A percentile compares a stretch with the other conserved stretches of the same genome.
These are phyloP conservation scores for Tulasnella sp. DNA, from an alignment of 768 basidiomycete genomes.

Conservation along the genomic window DNA sequence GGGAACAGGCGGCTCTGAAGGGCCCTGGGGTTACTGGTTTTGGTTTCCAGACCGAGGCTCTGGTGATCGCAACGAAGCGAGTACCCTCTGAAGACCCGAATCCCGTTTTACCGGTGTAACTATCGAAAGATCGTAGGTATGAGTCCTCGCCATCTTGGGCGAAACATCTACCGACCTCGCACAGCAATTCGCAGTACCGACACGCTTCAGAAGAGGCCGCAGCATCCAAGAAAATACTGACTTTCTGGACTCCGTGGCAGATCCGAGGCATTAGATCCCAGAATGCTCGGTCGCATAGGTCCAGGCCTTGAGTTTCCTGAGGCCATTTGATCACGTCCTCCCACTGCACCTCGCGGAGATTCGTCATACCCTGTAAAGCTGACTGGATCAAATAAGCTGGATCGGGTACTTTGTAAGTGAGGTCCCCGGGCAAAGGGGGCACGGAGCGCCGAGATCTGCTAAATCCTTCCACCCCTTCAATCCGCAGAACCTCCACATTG, in stretches of 20 bases:
- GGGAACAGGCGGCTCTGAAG: background rate
- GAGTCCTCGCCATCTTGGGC: background rate
- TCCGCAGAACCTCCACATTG: background rate
- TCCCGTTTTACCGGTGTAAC: background rate
- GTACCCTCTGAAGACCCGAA: background rate
- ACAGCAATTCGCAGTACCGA: background rate
- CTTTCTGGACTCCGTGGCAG: background rate
- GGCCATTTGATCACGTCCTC: background rate
- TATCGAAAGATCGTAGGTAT: background rate
- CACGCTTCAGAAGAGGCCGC: background rate
- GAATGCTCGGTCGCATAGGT: background rate
- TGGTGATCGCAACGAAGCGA: background rate
- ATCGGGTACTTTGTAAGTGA: background rate
- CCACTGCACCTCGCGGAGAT: background rate
- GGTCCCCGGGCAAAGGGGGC: background rate
- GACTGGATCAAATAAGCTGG: background rate
- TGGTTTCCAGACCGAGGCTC: background rate
- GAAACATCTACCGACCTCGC: background rate
- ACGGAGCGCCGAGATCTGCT: background rate
- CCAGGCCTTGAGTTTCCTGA: background rate
- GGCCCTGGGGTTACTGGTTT: background rate
- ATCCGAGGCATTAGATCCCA: background rate
- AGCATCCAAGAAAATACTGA: background rate
- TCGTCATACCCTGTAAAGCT: background rate
- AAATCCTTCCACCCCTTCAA: background rate